Evolutionary conservation across 768 basidiomycete species (phyloP).

Genomic region (Leucogyrophana mollusca): DNA sequence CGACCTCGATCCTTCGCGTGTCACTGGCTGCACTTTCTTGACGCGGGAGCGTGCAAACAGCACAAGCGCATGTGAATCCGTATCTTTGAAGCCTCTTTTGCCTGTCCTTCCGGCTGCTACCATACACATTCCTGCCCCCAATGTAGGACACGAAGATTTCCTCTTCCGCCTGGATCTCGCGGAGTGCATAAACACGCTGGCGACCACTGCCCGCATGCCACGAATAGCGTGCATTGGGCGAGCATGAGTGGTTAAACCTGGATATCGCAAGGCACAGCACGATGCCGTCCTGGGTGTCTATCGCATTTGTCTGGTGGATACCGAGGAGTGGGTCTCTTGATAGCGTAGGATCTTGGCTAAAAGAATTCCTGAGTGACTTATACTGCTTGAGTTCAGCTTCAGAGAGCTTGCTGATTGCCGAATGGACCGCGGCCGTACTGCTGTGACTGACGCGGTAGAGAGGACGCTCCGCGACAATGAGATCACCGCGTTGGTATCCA

Average conservation of each 20-base stretch:
- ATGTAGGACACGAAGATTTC: conserved; percentile 23
- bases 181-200: conserved; percentile 15
- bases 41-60: conserved; percentile 10
- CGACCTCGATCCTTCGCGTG: conserved; percentile 12
- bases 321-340: conserved; percentile 4
- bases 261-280: conserved; percentile 7
- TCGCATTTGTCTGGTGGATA: conserved; percentile 7
- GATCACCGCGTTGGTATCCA: conserved; percentile 15
- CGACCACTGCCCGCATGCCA: conserved; percentile 12
- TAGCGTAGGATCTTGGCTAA: neutral
- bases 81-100: conserved; percentile 8
- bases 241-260: conserved; percentile 21
- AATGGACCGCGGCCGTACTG: neutral
- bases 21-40: conserved; percentile 12
- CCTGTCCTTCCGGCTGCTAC: conserved; percentile 13
- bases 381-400: neutral
- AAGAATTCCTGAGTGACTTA: neutral
- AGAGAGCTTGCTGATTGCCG: neutral
- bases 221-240: conserved; percentile 22
- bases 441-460: conserved; percentile 1
- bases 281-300: conserved; percentile 6
- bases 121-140: conserved; percentile 15
- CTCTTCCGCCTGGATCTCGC: conserved; percentile 15
- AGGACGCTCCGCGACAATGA: conserved; percentile 17
- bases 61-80: conserved; percentile 16